Evolutionary conservation across 345 rosid genomes (phyloP), one percentile per base, ranked within the genome.

Genomic region (Boechera divaricarpa): DNA sequence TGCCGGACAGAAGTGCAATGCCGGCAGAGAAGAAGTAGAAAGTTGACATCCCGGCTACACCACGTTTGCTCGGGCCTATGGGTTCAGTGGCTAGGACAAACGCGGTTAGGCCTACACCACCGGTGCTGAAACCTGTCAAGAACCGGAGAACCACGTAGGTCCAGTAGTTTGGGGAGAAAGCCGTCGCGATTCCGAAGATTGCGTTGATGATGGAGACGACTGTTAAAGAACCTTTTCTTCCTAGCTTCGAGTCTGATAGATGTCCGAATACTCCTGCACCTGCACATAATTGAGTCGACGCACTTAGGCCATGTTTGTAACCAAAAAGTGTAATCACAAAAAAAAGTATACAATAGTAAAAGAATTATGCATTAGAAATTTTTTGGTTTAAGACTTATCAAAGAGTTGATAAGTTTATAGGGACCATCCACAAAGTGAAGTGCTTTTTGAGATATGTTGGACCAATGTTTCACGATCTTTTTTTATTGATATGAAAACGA

Each of bases 191-290:
- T 12, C 98, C 97, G 41, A 92, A 89, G 59, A 87, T 44, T 44
- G 93, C 87, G 26, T 90, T 94, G 74, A 89, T 51, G 72, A 92
- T 42, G 83, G 94, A 92, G 1, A 94, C 98, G 0, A 82, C 84
- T 8, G 81, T 90, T 54, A 92, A 63, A 16, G 98, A 94, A 70
- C 98, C 98, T 85, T 94, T 94, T 82, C 98, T 84, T 72, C 98
- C 98, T 12, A 94, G 84, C 68, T 60, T 81, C 0, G 98, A 94
- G 80, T 94, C 98, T 4, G 98, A 94, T 49, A 92, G 85, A 77
- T 94, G 97, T 7, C 98, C 98, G 72, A 94, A 94, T 39, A 82
- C 79, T 62, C 98, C 97, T 4, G 98, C 98, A 75, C 97, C 98
- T 94, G 92, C 29, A 73, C 53, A 70, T 15, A 45, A 4, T 10